Conservation (phyloP, 176 grass and related monocot genomes). For the Typha latifolia region DNA sequence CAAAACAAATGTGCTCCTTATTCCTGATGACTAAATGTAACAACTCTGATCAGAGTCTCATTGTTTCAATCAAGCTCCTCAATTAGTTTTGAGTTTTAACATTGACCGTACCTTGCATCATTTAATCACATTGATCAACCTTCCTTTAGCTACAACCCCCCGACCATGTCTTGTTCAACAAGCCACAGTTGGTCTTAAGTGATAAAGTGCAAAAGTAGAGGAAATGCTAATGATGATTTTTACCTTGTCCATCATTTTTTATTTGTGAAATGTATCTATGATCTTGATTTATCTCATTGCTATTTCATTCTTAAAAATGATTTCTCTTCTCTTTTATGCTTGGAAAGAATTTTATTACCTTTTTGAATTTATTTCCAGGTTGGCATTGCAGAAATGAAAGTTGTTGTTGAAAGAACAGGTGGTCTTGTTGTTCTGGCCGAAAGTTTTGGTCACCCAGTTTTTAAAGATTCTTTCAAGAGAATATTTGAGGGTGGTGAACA, state of each 20-base stretch:
- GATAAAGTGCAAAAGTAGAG: no score
- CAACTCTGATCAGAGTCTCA: no score
- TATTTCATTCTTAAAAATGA: not conserved
- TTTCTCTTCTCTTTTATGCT: not conserved
- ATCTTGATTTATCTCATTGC: not conserved
- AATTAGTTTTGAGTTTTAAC: no score
- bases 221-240: not conserved
- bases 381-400: slow-evolving; percentile 95
- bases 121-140: no score
- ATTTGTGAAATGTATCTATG: not conserved
- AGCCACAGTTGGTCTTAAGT: no score
- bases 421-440: slow-evolving; percentile 96
- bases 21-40: no score
- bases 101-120: no score
- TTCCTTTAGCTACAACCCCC: no score
- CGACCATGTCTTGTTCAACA: no score
- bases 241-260: not conserved
- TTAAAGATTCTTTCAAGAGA: slow-evolving; percentile 94
- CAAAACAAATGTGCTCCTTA: no score
- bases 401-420: slow-evolving; percentile 92
- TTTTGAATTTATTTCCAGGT: slow-evolving; percentile 43
- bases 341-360: slow-evolving; percentile 1
- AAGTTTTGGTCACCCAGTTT: slow-evolving; percentile 96
- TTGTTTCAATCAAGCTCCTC: no score
- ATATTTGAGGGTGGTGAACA: slow-evolving; percentile 84